phyloP scores from a whole-genome alignment of 2,329 filamentous ascomycete species.

The Exserohilum rostratum region DNA sequence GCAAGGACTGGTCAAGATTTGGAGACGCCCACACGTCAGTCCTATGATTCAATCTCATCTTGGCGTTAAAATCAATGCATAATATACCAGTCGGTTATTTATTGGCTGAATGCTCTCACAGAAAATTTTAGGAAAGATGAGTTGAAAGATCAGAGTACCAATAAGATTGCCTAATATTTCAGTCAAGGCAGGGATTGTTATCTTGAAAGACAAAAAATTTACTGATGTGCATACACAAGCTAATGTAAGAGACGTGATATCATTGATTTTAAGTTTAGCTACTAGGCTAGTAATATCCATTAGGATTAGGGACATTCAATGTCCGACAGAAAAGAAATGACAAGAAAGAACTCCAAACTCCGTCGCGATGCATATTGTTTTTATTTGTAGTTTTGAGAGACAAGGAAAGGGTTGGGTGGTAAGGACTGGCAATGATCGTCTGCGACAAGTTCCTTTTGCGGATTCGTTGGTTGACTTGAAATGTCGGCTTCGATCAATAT shows the following conservation, averaged over 20 bases:
- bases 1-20: no score
- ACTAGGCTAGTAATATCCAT: slow-evolving; percentile 13
- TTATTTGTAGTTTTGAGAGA: slow-evolving; percentile 16
- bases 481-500: not conserved
- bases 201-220: no score
- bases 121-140: no score
- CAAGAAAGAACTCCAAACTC: slow-evolving; percentile 25
- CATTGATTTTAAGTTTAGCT: slow-evolving; percentile 1
- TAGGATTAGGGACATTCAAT: slow-evolving; percentile 46
- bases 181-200: no score
- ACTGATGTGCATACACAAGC: no score
- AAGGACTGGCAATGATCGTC: slow-evolving; percentile 21
- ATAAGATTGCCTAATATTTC: no score
- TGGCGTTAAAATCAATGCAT: no score
- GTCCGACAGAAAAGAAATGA: slow-evolving; percentile 28
- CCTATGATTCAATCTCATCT: no score
- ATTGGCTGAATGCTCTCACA: no score
- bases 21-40: no score
- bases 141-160: no score
- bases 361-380: slow-evolving; percentile 26
- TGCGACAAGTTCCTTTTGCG: slow-evolving; percentile 27
- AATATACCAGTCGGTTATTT: no score
- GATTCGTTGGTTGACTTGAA: not conserved
- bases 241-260: not conserved
- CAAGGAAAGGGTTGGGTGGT: not conserved